These are phyloP conservation scores for Saturnispora besseyi DNA, from an alignment of 805 yeast species.

Conservation along the genomic window DNA sequence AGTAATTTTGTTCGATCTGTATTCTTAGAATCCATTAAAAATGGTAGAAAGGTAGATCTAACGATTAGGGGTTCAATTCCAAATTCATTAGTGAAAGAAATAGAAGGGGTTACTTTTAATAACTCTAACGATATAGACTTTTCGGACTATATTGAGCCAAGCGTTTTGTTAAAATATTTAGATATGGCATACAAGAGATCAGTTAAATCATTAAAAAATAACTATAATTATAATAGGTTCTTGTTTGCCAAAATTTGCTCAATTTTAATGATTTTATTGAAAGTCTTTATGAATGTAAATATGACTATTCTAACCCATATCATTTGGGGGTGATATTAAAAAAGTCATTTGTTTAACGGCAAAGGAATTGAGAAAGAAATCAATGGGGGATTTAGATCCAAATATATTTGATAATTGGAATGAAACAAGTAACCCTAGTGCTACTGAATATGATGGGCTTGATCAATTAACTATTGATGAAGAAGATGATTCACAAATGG, in stretches of 20 bases:
- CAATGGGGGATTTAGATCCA: neutral
- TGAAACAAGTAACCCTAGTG: neutral
- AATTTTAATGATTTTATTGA: neutral
- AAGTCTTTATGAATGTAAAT: neutral
- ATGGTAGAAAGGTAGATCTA: neutral
- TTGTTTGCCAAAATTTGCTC: constrained; percentile 3
- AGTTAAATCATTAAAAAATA: neutral
- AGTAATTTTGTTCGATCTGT: neutral
- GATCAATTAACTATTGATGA: neutral
- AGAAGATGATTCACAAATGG: neutral
- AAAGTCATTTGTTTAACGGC: neutral
- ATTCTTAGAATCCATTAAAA: neutral
- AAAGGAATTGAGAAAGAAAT: neutral
- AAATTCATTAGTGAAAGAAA: neutral
- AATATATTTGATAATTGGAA: neutral
- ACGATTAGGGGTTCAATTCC: neutral
- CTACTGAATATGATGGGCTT: neutral
- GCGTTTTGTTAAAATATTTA: neutral
- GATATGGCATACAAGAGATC: neutral
- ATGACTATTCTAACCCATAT: neutral
- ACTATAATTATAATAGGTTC: constrained; percentile 1
- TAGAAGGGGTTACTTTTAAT: neutral
- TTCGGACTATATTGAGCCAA: neutral
- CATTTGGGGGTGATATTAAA: neutral
- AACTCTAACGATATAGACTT: neutral